phyloP scores from a whole-genome alignment of 2,329 filamentous ascomycete species.

The Atkinsonella texensis region DNA sequence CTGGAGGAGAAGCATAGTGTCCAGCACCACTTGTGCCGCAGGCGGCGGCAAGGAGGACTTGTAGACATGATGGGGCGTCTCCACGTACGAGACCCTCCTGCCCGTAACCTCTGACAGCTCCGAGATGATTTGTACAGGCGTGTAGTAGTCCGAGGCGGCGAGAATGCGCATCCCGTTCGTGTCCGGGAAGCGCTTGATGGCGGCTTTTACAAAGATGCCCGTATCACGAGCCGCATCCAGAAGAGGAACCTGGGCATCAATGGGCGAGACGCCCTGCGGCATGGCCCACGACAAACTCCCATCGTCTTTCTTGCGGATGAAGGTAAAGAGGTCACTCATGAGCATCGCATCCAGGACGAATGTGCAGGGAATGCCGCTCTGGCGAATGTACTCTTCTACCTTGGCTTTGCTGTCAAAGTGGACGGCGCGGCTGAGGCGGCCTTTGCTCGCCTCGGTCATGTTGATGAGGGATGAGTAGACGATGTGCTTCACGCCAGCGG shows the following conservation, averaged over 20 bases:
- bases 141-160: slow-evolving; percentile 25
- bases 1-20: slow-evolving; percentile 30
- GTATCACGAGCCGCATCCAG: slow-evolving; percentile 26
- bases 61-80: slow-evolving; percentile 23
- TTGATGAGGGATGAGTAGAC: slow-evolving; percentile 34
- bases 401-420: slow-evolving; percentile 47
- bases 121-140: slow-evolving; percentile 18
- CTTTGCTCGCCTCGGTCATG: slow-evolving; percentile 24
- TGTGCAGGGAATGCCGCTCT: slow-evolving; percentile 32
- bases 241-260: slow-evolving; percentile 24
- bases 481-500: slow-evolving; percentile 30
- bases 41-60: slow-evolving; percentile 20
- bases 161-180: slow-evolving; percentile 25
- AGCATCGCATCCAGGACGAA: slow-evolving; percentile 42
- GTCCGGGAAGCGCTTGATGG: slow-evolving; percentile 17
- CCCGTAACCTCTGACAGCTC: slow-evolving; percentile 24
- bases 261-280: slow-evolving; percentile 15
- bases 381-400: slow-evolving; percentile 44
- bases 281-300: slow-evolving; percentile 17
- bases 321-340: slow-evolving; percentile 35
- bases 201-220: slow-evolving; percentile 25
- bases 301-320: slow-evolving; percentile 18
- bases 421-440: slow-evolving; percentile 24
- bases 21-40: slow-evolving; percentile 24
- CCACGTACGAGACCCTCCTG: slow-evolving; percentile 17